These are phyloP conservation scores for Globisporangium carolinianum DNA, from an alignment of 352 stramenopile species.

Conservation along the genomic window DNA sequence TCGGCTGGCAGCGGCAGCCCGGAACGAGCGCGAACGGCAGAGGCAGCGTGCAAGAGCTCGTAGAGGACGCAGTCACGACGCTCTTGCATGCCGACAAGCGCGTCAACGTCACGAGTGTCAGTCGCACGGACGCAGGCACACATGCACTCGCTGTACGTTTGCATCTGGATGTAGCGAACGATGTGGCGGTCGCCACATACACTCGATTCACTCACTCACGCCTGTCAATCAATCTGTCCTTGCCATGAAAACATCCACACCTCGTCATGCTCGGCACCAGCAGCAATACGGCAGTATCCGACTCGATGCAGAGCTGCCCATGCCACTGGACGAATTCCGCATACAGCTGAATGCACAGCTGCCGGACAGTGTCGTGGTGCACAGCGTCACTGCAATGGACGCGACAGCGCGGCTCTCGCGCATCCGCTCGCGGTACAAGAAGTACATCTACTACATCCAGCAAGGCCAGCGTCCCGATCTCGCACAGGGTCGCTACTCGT, in stretches of 20 bases:
- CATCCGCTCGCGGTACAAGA: constrained; percentile 80
- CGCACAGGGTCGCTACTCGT: constrained; percentile 68
- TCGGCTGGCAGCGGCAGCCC: constrained; percentile 76
- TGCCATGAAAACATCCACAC: not conserved
- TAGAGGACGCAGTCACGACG: constrained; percentile 62
- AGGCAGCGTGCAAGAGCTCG: constrained; percentile 72
- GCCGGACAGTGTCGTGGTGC: constrained; percentile 38
- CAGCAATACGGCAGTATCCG: constrained; percentile 85
- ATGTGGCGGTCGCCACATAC: too few species aligned
- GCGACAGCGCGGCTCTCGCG: constrained; percentile 30
- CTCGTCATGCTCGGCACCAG: too few species aligned
- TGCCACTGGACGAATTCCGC: constrained; percentile 36
- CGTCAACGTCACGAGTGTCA: constrained; percentile 80
- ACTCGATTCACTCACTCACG: too few species aligned
- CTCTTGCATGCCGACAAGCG: constrained; percentile 32
- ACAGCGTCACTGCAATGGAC: constrained; percentile 28
- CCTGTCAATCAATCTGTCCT: not conserved
- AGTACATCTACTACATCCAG: constrained; percentile 89
- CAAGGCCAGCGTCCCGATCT: constrained; percentile 68
- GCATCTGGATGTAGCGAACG: too few species aligned
- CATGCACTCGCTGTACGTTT: constrained; percentile 72
- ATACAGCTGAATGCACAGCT: constrained; percentile 51
- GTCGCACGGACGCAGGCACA: constrained; percentile 76
- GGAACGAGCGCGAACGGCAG: constrained; percentile 38
- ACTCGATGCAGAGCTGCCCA: constrained; percentile 28